Conservation (phyloP, 768 basidiomycete species). For the Leucosporidium yakuticum region DNA sequence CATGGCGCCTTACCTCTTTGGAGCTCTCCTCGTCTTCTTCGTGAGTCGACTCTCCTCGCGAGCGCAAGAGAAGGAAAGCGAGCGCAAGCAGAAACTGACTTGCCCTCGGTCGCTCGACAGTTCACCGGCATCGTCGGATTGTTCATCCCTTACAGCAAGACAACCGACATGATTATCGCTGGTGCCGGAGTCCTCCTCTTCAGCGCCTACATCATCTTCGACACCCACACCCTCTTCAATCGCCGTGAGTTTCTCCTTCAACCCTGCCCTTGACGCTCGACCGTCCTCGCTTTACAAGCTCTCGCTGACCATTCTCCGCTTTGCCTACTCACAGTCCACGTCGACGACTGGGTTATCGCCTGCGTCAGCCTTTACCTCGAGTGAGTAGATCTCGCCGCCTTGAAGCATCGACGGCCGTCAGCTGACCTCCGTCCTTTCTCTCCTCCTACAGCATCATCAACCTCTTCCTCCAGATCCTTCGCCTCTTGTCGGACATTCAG, state of each 20-base stretch:
- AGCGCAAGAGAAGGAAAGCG: too few relatives aligned
- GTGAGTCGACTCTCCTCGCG: neutral
- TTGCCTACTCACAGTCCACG: too few relatives aligned
- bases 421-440: slow-evolving; percentile 28
- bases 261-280: too few relatives aligned
- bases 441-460: slow-evolving; percentile 66
- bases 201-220: slow-evolving; percentile 21
- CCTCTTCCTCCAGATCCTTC: slow-evolving; percentile 80
- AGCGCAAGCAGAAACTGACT: too few relatives aligned
- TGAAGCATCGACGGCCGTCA: slow-evolving; percentile 12
- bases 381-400: too few relatives aligned
- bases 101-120: neutral
- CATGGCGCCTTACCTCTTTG: slow-evolving; percentile 85
- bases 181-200: neutral
- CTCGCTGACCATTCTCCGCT: too few relatives aligned
- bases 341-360: slow-evolving; percentile 89
- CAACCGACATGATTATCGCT: slow-evolving; percentile 61
- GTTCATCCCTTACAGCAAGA: slow-evolving; percentile 78
- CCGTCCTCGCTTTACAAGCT: too few relatives aligned
- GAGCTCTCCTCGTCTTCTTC: slow-evolving; percentile 47
- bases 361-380: slow-evolving; percentile 92
- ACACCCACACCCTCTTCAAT: slow-evolving; percentile 1
- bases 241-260: neutral
- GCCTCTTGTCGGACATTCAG: slow-evolving; percentile 57
- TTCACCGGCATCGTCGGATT: slow-evolving; percentile 56